Conservation (phyloP, 345 rosid species). For the Euclidium syriacum region DNA sequence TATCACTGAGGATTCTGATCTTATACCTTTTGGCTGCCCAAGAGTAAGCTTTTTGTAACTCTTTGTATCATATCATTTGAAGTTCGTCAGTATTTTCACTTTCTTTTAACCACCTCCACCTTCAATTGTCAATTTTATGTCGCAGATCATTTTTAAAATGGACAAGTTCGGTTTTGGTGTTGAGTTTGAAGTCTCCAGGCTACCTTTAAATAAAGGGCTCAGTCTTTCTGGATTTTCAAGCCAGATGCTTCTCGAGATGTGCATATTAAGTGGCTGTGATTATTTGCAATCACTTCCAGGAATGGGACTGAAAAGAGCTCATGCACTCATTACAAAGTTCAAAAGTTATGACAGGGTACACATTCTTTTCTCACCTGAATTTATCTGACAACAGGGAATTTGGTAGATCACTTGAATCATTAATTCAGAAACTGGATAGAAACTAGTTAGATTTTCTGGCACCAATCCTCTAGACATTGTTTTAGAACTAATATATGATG, state of each 20-base stretch:
- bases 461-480: neutral
- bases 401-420: neutral
- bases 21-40: constrained; percentile 94
- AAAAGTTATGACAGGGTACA: constrained; percentile 74
- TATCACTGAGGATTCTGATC: constrained; percentile 97
- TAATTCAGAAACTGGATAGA: neutral
- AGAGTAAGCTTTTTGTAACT: constrained; percentile 53
- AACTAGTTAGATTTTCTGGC: constrained; percentile 1
- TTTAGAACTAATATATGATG: neutral
- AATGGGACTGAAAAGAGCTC: constrained; percentile 94
- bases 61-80: neutral
- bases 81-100: neutral
- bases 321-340: constrained; percentile 72
- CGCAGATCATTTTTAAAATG: constrained; percentile 86
- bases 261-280: constrained; percentile 98
- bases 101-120: neutral
- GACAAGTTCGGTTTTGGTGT: constrained; percentile 94
- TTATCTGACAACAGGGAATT: neutral
- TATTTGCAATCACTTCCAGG: constrained; percentile 89
- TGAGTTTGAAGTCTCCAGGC: constrained; percentile 67
- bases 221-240: constrained; percentile 66
- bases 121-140: neutral
- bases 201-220: constrained; percentile 61
- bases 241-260: constrained; percentile 93
- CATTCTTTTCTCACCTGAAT: constrained; percentile 15